Evolutionary conservation across 2,329 filamentous ascomycete genomes (phyloP), one percentile per base, ranked within the genome.

Genomic region (Ophiocordyceps camponoti-leonardi): DNA sequence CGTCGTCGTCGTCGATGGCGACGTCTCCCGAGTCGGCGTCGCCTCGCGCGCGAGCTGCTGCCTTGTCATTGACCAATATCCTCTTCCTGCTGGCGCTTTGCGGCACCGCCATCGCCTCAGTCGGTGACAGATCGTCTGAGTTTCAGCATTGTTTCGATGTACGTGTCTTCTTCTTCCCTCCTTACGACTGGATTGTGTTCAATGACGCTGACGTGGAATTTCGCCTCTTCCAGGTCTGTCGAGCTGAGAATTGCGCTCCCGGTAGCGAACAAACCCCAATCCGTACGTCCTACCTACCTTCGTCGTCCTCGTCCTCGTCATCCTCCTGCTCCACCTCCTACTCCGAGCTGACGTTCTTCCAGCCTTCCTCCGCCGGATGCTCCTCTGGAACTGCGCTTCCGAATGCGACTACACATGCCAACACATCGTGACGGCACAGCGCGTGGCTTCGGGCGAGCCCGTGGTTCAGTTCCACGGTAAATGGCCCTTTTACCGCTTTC

Each of bases 401-500:
- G 90, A 98, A 74, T 98, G 92, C 77, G 88, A 98, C 70, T 94
- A 98, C 69, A 82, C 85, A 49, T 98, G 92, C 71, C 92, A 98
- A 63, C 90, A 94, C 71, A 82, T 94, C 61, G 73, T 93, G 49
- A 96, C 92, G 47, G 65, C 76, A 54, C 66, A 67, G 48, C 86
- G 90, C 51, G 65, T 87, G 52, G 67, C 75, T 23, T 68, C 74
- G 50, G 73, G 77, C 49, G 75, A 77, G 28, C 74, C 79, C 12
- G 64, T 95, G 44, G 81, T 90, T 47, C 92, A 98, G 66, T 98
- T 88, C 70, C 87, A 98, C 67, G 92, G 92, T 30, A 98, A 98
- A 74, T 98, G 92, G 92, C 92, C 92, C 37, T 98, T 98, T 67
- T 72, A 81, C 62, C 84, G 92, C 52, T 74, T 95, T 57, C 65